Base-by-base conservation (phyloP, 2,329 filamentous ascomycete genomes). In the Fusarium secorum region DNA sequence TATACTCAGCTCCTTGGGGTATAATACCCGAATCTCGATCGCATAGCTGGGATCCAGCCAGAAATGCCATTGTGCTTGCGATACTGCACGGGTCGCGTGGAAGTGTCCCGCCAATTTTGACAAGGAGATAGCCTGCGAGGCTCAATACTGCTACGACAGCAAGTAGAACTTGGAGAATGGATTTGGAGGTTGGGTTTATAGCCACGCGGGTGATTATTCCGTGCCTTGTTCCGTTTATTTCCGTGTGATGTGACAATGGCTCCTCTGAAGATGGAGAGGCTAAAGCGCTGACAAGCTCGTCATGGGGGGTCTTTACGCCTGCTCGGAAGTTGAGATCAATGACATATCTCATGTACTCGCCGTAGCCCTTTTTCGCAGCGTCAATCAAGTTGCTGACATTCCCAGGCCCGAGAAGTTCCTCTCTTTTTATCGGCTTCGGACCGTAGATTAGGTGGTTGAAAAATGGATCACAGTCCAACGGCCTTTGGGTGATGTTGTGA, bases 101-200 rank as follows among this genome's bases (percentile, higher is more conserved):
- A 14, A 59, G 39, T 20, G 49, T 60, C 1, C 49, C 32, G 0
- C 20, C 0, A 1, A 45, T 26, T 2, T 44, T 45, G 4, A 60
- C 57, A 10, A 56, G 49, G 1, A 44, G 13, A 24, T 56, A 55
- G 13, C 57, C 4, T 11, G 2, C 3, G 0, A 41, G 14, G 5
- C 5, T 20, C 13, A 58, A 17, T 6, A 4, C 18, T 0, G 44
- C 26, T 22, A 58, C 51, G 1, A 7, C 1, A 33, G 33, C 55
- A 5, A 58, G 5, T 1, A 52, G 33, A 1, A 33, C 3, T 1
- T 58, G 35, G 1, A 41, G 44, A 14, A 58, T 39, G 1, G 17
- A 4, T 10, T 52, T 52, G 0, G 55, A 58, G 2, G 44, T 41
- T 9, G 24, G 10, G 17, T 58, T 11, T 13, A 51, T 51, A 1